Conservation (phyloP, 192 early-diverging fungal genomes). For the Coemansia sp. region DNA sequence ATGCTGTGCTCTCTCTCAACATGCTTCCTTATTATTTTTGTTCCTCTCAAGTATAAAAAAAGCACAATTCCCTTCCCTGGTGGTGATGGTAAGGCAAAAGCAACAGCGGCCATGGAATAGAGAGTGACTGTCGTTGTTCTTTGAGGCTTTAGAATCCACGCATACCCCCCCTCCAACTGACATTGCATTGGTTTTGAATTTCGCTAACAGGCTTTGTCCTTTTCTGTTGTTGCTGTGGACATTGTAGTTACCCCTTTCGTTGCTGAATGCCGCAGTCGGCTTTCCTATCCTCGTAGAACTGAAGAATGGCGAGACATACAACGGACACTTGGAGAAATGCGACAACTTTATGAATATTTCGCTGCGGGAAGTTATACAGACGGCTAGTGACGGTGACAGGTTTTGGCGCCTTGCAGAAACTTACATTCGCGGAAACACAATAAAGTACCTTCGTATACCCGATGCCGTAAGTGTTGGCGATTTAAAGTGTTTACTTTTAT, state of each 20-base stretch:
- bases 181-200: neutral
- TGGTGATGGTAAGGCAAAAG: neutral
- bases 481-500: neutral
- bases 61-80: slow-evolving; percentile 4
- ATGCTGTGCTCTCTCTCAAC: neutral
- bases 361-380: slow-evolving; percentile 92
- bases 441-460: slow-evolving; percentile 83
- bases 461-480: slow-evolving; percentile 64
- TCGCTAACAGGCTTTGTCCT: neutral
- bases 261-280: slow-evolving; percentile 86
- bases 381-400: slow-evolving; percentile 86
- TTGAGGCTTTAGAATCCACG: no score
- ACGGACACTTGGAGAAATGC: slow-evolving; percentile 95
- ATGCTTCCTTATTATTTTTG: neutral
- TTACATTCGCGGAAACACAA: slow-evolving; percentile 92
- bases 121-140: neutral
- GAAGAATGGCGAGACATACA: slow-evolving; percentile 98
- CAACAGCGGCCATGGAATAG: neutral
- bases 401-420: slow-evolving; percentile 92
- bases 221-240: neutral
- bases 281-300: slow-evolving; percentile 94
- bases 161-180: no score
- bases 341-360: slow-evolving; percentile 99
- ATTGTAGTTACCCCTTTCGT: slow-evolving; percentile 83
- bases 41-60: neutral